These are phyloP conservation scores for Acacia pycnantha DNA, from an alignment of 331 rosid species.

Conservation along the genomic window DNA sequence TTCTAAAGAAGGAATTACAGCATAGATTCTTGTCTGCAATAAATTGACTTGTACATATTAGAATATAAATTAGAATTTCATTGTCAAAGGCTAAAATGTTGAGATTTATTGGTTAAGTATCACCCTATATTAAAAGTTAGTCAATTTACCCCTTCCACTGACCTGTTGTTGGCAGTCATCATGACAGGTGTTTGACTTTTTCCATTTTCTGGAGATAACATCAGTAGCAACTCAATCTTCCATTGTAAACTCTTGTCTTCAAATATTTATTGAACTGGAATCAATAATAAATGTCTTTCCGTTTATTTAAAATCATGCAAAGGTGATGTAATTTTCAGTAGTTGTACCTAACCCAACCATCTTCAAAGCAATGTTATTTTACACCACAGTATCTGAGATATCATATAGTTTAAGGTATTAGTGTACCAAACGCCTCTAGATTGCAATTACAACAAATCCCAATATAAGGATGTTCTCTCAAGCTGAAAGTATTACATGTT, in stretches of 20 bases:
- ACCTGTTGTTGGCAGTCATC: not conserved
- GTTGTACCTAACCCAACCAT: not conserved
- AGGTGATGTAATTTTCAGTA: not conserved
- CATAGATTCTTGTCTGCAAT: not conserved
- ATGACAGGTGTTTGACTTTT: not conserved
- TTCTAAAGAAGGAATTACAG: not conserved
- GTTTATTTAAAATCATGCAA: not conserved
- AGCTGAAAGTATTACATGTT: not conserved
- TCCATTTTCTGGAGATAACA: not conserved
- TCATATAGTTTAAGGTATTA: not conserved
- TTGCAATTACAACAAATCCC: not conserved
- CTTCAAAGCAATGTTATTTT: not conserved
- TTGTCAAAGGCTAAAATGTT: not conserved
- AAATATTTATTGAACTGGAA: not conserved
- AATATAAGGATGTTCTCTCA: not conserved
- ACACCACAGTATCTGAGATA: not conserved
- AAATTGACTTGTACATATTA: not conserved
- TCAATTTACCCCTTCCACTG: not conserved
- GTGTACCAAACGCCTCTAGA: not conserved
- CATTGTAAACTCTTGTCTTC: not conserved
- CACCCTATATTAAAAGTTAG: not conserved
- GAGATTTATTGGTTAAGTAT: not conserved
- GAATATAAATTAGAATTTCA: not conserved
- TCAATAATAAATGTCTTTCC: not conserved
- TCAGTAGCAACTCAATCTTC: conserved; percentile 10